A percentile compares a stretch with the other conserved stretches of the same genome.
Evolutionary conservation across 1,139 yeast genomes (phyloP).

Genomic region (Pichia sp.): DNA sequence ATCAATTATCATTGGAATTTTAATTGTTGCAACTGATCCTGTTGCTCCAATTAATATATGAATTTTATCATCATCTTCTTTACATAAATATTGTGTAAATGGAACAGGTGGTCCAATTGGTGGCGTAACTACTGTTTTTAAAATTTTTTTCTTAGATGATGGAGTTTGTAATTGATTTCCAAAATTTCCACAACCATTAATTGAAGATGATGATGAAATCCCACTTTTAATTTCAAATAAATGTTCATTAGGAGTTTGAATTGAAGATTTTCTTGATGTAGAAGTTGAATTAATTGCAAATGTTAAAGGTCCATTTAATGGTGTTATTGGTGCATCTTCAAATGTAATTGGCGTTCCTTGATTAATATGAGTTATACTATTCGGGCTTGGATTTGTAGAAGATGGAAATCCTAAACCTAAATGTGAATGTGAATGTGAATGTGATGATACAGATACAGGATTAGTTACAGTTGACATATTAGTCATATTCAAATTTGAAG

Average conservation of each 20-base stretch:
- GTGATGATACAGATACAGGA: too few species aligned
- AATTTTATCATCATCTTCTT: constrained; percentile 72
- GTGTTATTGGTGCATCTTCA: neutral
- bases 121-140: constrained; percentile 36
- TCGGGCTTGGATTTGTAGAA: neutral
- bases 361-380: neutral
- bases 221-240: constrained; percentile 9
- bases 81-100: constrained; percentile 62
- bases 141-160: constrained; percentile 23
- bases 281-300: too few species aligned
- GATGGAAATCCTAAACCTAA: neutral
- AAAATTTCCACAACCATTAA: neutral
- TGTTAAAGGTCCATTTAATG: neutral
- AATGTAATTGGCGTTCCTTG: too few species aligned
- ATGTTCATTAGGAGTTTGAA: neutral
- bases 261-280: constrained; percentile 7
- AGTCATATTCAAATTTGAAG: too few species aligned
- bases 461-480: too few species aligned
- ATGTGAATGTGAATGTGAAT: neutral
- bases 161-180: neutral
- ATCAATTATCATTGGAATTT: constrained; percentile 80
- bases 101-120: constrained; percentile 70
- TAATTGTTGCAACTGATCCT: constrained; percentile 94
- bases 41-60: constrained; percentile 89
- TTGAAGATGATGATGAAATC: constrained; percentile 9